These are phyloP conservation scores for Musa acuminata DNA, from an alignment of 176 grass and related monocot species.

Conservation along the genomic window DNA sequence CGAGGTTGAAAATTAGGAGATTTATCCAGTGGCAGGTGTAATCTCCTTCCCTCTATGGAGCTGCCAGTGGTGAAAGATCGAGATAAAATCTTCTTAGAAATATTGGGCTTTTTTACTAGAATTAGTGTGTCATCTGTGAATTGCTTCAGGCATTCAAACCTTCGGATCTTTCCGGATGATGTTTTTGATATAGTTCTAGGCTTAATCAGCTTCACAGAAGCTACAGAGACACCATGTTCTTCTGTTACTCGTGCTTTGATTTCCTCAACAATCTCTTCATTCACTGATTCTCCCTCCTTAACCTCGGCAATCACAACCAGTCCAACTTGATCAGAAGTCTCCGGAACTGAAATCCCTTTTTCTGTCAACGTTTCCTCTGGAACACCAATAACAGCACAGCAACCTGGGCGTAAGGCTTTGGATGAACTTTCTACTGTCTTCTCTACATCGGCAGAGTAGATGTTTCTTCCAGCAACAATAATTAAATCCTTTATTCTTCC, in stretches of 20 bases:
- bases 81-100: slow-evolving; percentile 37
- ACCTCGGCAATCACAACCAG: slow-evolving; percentile 65
- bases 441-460: slow-evolving; percentile 65
- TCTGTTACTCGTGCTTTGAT: slow-evolving; percentile 51
- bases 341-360: slow-evolving; percentile 53
- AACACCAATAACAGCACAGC: slow-evolving; percentile 66
- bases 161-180: slow-evolving; percentile 61
- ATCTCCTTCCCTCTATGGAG: slow-evolving; percentile 25
- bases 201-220: slow-evolving; percentile 57
- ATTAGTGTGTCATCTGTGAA: slow-evolving; percentile 49
- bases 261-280: slow-evolving; percentile 31
- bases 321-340: slow-evolving; percentile 62
- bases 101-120: slow-evolving; percentile 23
- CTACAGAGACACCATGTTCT: slow-evolving; percentile 61
- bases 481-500: slow-evolving; percentile 79
- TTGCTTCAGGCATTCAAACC: slow-evolving; percentile 68
- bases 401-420: slow-evolving; percentile 40
- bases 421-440: slow-evolving; percentile 69
- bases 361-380: slow-evolving; percentile 44
- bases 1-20: slow-evolving; percentile 5
- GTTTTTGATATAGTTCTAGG: slow-evolving; percentile 72
- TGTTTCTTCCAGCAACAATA: slow-evolving; percentile 70
- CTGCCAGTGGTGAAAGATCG: slow-evolving; percentile 58
- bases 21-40: slow-evolving; percentile 15
- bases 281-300: slow-evolving; percentile 46